Conservation (phyloP, 176 grass and related monocot genomes). For the Microstegium vimineum region DNA sequence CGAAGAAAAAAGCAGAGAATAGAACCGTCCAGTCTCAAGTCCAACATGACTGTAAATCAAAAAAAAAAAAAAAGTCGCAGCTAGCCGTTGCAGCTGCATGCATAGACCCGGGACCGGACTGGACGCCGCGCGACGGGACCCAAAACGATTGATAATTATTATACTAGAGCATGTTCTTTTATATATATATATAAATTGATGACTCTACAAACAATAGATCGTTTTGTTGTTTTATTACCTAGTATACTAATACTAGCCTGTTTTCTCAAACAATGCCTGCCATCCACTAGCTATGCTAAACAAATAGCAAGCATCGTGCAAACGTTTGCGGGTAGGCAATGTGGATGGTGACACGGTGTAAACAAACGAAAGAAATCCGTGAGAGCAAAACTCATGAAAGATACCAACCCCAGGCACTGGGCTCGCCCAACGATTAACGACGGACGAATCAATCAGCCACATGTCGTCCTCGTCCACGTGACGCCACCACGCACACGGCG, state of each 20-base stretch:
- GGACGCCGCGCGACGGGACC: neutral
- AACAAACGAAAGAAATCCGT: slow-evolving; percentile 14
- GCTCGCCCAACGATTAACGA: neutral
- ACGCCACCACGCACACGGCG: neutral
- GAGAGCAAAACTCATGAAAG: neutral
- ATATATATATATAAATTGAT: neutral
- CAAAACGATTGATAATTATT: too few species aligned
- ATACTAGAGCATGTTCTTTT: neutral
- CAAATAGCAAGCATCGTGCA: neutral
- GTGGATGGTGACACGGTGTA: neutral
- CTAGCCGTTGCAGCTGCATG: slow-evolving; percentile 9
- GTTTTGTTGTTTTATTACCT: neutral
- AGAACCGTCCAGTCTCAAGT: neutral
- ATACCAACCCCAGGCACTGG: neutral
- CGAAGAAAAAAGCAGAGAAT: neutral
- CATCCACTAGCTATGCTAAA: neutral
- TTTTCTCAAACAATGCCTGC: neutral
- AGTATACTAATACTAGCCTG: neutral
- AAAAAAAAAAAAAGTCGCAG: too few species aligned
- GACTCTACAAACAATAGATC: neutral
- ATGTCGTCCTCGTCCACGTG: neutral
- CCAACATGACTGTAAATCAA: too few species aligned
- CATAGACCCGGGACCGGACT: neutral
- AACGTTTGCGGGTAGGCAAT: neutral
- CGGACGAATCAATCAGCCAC: neutral